These are phyloP conservation scores for Termitomyces sp. DNA, from an alignment of 768 basidiomycete species.

Conservation along the genomic window DNA sequence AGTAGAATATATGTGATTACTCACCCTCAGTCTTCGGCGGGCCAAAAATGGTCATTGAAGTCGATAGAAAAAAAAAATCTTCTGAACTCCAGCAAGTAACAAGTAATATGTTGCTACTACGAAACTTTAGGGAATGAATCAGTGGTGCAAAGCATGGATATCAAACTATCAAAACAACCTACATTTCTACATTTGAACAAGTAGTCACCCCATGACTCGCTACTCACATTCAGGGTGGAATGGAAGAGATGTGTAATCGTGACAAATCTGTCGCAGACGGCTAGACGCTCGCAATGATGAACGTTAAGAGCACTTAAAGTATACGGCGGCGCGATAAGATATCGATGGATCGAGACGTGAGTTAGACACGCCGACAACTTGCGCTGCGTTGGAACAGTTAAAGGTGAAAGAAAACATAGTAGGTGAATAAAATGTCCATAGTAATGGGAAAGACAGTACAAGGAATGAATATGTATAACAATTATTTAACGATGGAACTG, in stretches of 20 bases:
- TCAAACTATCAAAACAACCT: background rate
- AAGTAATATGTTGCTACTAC: no score
- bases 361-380: background rate
- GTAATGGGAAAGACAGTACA: background rate
- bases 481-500: conserved; percentile 40
- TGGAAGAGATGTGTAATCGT: background rate
- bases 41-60: no score
- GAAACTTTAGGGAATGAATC: no score
- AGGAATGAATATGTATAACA: no score
- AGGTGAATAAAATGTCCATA: background rate
- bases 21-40: no score
- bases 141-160: background rate
- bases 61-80: no score
- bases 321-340: background rate
- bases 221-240: background rate
- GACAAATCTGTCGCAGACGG: background rate
- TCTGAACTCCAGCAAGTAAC: no score
- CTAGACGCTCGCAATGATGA: background rate
- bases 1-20: no score
- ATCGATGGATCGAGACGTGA: background rate
- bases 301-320: background rate
- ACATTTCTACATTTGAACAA: no score
- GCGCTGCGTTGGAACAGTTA: no score
- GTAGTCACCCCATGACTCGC: background rate
- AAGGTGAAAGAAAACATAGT: background rate